phyloP scores from a whole-genome alignment of 2,329 filamentous ascomycete genomes.

The Endoconidiophora laricicola region DNA sequence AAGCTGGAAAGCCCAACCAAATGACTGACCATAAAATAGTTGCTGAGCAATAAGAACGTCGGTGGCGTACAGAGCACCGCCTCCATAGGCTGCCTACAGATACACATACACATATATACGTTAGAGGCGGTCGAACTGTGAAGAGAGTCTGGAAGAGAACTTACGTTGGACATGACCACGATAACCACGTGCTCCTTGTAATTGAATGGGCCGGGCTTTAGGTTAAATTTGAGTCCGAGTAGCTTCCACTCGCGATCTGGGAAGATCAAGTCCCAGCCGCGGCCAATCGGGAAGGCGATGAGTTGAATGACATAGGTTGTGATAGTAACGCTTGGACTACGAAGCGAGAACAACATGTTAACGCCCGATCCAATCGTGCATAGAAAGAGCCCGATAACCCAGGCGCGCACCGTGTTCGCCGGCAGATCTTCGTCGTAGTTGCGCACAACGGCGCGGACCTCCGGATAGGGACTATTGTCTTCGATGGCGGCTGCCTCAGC shows the following conservation, averaged over 20 bases:
- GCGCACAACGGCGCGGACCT: conserved; percentile 48
- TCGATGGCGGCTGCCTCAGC: conserved; percentile 38
- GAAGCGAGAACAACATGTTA: conserved; percentile 44
- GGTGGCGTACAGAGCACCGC: conserved; percentile 39
- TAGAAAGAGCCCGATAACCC: conserved; percentile 43
- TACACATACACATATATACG: conserved; percentile 14
- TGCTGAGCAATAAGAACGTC: conserved; percentile 27
- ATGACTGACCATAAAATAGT: conserved; percentile 33
- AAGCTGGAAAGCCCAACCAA: conserved; percentile 42
- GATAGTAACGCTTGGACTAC: conserved; percentile 41
- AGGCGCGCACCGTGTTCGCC: conserved; percentile 48
- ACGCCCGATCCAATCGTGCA: conserved; percentile 45
- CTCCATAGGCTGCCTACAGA: conserved; percentile 36
- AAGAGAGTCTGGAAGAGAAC: conserved; percentile 15
- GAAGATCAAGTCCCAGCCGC: conserved; percentile 37
- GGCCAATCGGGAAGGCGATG: conserved; percentile 41
- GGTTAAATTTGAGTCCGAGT: conserved; percentile 37
- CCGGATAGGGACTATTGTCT: conserved; percentile 51
- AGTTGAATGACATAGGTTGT: conserved; percentile 47
- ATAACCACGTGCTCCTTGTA: conserved; percentile 46
- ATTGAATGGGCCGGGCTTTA: conserved; percentile 42
- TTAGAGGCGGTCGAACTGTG: neutral
- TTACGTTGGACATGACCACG: conserved; percentile 47
- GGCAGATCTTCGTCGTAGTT: conserved; percentile 49
- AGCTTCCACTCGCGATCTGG: conserved; percentile 34